Evolutionary conservation across 441 rosid genomes (phyloP), one percentile per base, ranked within the genome.

Genomic region (Brassica balearica): DNA sequence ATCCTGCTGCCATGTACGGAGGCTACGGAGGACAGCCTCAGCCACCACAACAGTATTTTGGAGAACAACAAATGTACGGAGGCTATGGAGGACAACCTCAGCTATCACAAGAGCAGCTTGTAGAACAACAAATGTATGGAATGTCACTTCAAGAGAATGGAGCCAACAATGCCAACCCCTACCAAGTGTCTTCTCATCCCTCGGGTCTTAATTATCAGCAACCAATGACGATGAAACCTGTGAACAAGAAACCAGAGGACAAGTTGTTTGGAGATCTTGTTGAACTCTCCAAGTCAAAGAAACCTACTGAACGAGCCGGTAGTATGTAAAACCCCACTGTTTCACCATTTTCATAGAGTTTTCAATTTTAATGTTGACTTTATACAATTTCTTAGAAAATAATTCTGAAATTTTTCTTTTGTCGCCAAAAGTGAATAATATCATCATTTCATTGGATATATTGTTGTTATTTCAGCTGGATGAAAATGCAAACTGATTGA

Each of bases 241-340:
- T 71, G 74, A 72, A 86, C 5, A 94, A 88, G 75, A 96, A 89
- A 83, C 96, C 96, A 5, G 97, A 94, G 83, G 99, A 96, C 77
- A 94, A 88, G 89, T 82, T 96, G 71, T 96, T 96, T 72, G 98
- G 97, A 29, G 98, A 96, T 76, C 95, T 96, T 59, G 97, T 96
- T 64, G 96, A 94, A 59, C 84, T 96, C 78, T 86, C 98, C 9
- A 96, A 91, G 77, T 77, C 88, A 77, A 96, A 96, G 85, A 80
- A 89, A 2, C 68, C 85, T 5, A 80, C 88, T 61, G 87, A 84
- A 70, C 87, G 85, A 81, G 89, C 93, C 65, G 96, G 98, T 83
- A 91, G 96, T 88, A 86, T 88, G 95, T 95, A 92, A 91, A 66
- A 8, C 48, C 62, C 69, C 38, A 61, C 38, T 17, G 43, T 5